Evolutionary conservation across 768 basidiomycete species (phyloP).

Genomic region (Tubosaeta sp.): DNA sequence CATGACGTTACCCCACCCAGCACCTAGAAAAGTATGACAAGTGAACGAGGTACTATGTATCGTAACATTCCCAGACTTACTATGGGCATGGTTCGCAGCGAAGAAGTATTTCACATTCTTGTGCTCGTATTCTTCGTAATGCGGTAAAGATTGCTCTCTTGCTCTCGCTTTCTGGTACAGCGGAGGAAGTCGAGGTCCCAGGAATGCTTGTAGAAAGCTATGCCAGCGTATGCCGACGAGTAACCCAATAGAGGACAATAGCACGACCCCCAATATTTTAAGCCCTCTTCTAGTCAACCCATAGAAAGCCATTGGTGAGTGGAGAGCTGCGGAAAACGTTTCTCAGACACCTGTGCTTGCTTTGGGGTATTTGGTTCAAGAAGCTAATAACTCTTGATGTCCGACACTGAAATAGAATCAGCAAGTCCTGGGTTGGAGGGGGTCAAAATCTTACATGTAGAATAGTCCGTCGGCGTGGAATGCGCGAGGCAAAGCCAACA

Average conservation of each 20-base stretch:
- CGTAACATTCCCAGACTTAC: slow-evolving; percentile 21
- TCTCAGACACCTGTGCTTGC: background rate
- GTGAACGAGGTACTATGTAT: background rate
- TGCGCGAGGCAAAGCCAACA: background rate
- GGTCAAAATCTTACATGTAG: too few species aligned
- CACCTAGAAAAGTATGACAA: slow-evolving; percentile 18
- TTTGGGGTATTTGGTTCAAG: background rate
- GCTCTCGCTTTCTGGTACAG: slow-evolving; percentile 36
- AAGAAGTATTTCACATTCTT: slow-evolving; percentile 42
- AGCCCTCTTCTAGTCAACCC: slow-evolving; percentile 23
- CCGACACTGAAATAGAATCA: background rate
- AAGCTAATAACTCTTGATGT: background rate
- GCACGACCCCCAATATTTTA: slow-evolving; percentile 9
- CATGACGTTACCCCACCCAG: slow-evolving; percentile 41
- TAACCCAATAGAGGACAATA: slow-evolving; percentile 8
- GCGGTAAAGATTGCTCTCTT: slow-evolving; percentile 38
- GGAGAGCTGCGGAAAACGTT: background rate
- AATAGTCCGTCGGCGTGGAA: background rate
- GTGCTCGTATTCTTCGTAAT: slow-evolving; percentile 36
- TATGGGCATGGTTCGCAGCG: slow-evolving; percentile 42
- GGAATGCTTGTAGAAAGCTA: background rate
- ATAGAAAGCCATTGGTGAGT: slow-evolving; percentile 16
- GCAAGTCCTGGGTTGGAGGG: background rate
- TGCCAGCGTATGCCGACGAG: slow-evolving; percentile 10
- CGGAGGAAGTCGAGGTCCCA: slow-evolving; percentile 31